Base-by-base conservation (phyloP, 2,329 filamentous ascomycete genomes). In the Gaeumannomyces sp. region DNA sequence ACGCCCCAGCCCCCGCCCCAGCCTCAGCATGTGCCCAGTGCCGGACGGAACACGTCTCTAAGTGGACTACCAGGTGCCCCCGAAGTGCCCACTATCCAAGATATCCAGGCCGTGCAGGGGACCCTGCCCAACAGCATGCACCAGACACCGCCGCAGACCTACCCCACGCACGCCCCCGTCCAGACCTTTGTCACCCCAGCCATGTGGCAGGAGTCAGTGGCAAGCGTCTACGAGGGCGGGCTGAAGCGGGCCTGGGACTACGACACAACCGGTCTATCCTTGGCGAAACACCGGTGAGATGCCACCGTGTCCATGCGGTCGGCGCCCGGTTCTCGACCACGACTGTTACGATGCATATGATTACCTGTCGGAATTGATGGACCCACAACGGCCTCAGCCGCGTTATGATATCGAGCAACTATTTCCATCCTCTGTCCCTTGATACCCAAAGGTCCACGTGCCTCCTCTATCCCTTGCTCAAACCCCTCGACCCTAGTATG, bases 181-280 rank as follows among this genome's bases (percentile, higher is more conserved):
- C 79, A 83, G n/a, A 80, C 79, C 33, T 90, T 89, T 72, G 83
- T 90, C 67, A 90, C 86, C 13, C 86, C 88, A 4, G 86, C 85
- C 66, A 90, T 90, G 88, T 90, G 88, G 88, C 87, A 89, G 72
- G 86, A 90, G 72, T 88, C 85, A 16, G 88, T 90, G 64, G 87
- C 87, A 16, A 88, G 84, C 69, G 87, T 89, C 6, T 89, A 89
- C 73, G 85, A 89, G 70, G 84, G 85, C 59, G 86, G 85, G 4
- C 73, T 89, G 61, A 89, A 89, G 74, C 78, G 86, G 61, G 73
- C 79, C 60, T 89, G 86, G 86, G 85, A 87, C 68, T 85, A 82
- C 69, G 82, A 84, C 64, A 14, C 61, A 19, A 63, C 53, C n/a
- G 53, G 50, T 10, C 29, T 58, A 27, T 53, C 45, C 22, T 4